phyloP scores from a whole-genome alignment of 768 basidiomycete species.

The Macrolepiota fuliginosa region DNA sequence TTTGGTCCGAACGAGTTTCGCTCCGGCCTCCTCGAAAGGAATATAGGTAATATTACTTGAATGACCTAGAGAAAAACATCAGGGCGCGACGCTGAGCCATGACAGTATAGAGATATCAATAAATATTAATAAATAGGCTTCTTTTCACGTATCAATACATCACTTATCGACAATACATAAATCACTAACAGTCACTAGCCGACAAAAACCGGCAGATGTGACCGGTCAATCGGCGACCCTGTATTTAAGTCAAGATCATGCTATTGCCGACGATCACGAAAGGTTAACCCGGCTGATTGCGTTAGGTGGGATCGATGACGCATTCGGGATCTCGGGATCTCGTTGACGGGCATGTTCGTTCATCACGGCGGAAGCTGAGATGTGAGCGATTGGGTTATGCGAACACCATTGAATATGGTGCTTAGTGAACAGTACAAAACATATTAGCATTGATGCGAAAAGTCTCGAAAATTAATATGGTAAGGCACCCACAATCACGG shows the following conservation, averaged over 20 bases:
- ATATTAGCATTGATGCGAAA: neutral
- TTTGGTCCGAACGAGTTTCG: too few species aligned
- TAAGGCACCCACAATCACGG: neutral
- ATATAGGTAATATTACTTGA: too few species aligned
- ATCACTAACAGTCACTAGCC: too few species aligned
- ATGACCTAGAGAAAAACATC: too few species aligned
- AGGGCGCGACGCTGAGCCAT: too few species aligned
- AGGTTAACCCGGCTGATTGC: neutral
- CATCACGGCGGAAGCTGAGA: neutral
- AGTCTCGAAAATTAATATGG: neutral
- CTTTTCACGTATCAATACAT: too few species aligned
- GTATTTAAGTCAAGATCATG: neutral
- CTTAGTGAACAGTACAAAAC: neutral
- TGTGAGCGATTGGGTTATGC: neutral
- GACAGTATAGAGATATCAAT: too few species aligned
- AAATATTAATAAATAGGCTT: too few species aligned
- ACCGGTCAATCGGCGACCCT: neutral
- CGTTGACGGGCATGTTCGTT: neutral
- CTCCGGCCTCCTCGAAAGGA: too few species aligned
- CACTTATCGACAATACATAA: too few species aligned
- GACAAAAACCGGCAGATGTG: neutral
- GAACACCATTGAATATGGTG: neutral
- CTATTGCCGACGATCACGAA: slow-evolving; percentile 4
- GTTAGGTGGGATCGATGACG: neutral
- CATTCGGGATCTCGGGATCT: slow-evolving; percentile 6